Evolutionary conservation across 768 basidiomycete genomes (phyloP).

Genomic region (Psilocybe subaeruginosa): DNA sequence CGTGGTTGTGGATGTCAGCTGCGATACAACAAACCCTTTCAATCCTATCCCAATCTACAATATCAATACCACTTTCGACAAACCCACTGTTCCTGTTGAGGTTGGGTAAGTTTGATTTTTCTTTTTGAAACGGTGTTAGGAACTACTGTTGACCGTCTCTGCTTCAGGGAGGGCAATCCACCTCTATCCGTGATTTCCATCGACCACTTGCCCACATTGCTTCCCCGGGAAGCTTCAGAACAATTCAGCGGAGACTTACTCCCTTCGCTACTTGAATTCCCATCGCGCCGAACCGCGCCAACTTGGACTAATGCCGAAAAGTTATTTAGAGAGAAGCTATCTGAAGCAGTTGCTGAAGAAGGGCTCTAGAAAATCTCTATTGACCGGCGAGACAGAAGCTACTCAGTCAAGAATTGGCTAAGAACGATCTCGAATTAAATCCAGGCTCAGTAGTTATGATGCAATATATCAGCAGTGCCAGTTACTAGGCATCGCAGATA

Average conservation of each 20-base stretch:
- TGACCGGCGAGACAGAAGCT: constrained; percentile 2
- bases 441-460: constrained; percentile 6
- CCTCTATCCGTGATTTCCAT: constrained; percentile 89
- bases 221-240: constrained; percentile 96
- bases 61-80: constrained; percentile 91
- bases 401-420: background rate
- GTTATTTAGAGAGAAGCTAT: constrained; percentile 67
- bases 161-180: constrained; percentile 59
- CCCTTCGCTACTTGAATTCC: constrained; percentile 84
- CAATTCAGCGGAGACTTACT: constrained; percentile 91
- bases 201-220: constrained; percentile 93
- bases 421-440: constrained; percentile 16
- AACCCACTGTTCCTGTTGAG: constrained; percentile 88
- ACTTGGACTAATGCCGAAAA: constrained; percentile 91
- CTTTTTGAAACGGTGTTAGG: constrained; percentile 19
- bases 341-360: constrained; percentile 44
- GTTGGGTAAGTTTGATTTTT: constrained; percentile 60
- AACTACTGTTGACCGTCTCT: constrained; percentile 1
- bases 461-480: constrained; percentile 4
- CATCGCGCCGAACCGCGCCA: constrained; percentile 60
- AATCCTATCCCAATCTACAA: constrained; percentile 96
- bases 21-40: constrained; percentile 98
- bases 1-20: constrained; percentile 96
- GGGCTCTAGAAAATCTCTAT: constrained; percentile 26
- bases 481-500: constrained; percentile 1